Base-by-base conservation (phyloP, 129 eudicot genomes). In the Dittrichia graveolens region DNA sequence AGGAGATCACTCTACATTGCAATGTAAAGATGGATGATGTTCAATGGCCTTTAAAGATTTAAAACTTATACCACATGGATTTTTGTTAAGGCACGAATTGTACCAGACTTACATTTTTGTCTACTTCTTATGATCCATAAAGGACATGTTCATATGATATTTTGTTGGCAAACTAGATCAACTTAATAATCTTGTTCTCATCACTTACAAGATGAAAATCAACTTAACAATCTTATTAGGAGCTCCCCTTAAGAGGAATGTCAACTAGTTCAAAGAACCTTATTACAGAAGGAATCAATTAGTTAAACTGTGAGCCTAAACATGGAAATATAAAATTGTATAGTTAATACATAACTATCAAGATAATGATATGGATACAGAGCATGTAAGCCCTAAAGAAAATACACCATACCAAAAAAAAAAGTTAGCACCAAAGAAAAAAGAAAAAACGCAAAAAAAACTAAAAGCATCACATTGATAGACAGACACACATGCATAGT, bases 401-500 rank as follows among this genome's bases (percentile, higher is more conserved):
- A 24, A 24, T 0, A 24, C 31, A 24, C n/a, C 10, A 15, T 54
- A 54, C 35, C 34, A 54, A 11, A 3, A 54, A 16, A 54, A 54
- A 16, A 3, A 54, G 16, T 6, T 16, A 35, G 60, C 60, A 54
- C 35, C 60, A 18, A 11, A 53, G 35, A 53, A 5, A 6, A 53
- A 56, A 54, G 18, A 7, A 3, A 3, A 54, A 54, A 15, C 16
- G 15, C 16, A 54, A 35, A 54, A 53, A 16, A 54, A 1, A 24
- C 57, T 0, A 54, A 18, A 5, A 6, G 10, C 60, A 18, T 54
- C 37, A 54, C 12, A 67, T n/a, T 24, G 12, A 43, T 45, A 34
- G 16, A 45, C 41, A 34, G 16, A 45, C 41, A 42, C 57, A 65
- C 57, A 66, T 11, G 31, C n/a, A n/a, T 67, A 67, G 45, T 65